Evolutionary conservation across 164 flowering plant genomes (phyloP).

Genomic region (Vitis vinifera): DNA sequence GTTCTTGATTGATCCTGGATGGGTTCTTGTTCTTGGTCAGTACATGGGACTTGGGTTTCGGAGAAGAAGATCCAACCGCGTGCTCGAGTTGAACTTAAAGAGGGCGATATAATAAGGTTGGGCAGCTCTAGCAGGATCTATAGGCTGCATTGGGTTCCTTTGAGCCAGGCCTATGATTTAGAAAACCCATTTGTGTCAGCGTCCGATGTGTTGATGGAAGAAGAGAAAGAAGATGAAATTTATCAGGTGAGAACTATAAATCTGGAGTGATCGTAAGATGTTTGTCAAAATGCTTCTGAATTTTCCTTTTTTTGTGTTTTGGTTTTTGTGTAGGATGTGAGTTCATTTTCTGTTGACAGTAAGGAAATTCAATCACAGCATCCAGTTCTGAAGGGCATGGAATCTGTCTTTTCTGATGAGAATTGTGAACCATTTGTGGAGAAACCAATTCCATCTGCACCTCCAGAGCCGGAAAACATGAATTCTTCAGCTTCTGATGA

Average conservation of each 20-base stretch:
- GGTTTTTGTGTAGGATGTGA: slow-evolving; percentile 5
- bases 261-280: too few species aligned
- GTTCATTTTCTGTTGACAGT: slow-evolving; percentile 7
- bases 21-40: slow-evolving; percentile 33
- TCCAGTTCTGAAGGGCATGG: slow-evolving; percentile 14
- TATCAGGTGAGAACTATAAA: slow-evolving; percentile 1
- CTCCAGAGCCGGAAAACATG: slow-evolving; percentile 35
- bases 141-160: slow-evolving; percentile 75
- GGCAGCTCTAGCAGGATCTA: slow-evolving; percentile 85
- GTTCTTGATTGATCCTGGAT: slow-evolving; percentile 3
- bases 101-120: slow-evolving; percentile 69
- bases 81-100: slow-evolving; percentile 49
- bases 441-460: slow-evolving; percentile 32
- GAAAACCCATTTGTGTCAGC: slow-evolving; percentile 44
- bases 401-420: slow-evolving; percentile 18
- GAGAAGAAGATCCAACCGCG: slow-evolving; percentile 65
- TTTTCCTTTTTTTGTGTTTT: background rate
- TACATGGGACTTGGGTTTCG: slow-evolving; percentile 90
- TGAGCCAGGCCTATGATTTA: slow-evolving; percentile 53
- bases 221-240: slow-evolving; percentile 10
- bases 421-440: slow-evolving; percentile 12
- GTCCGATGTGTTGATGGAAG: slow-evolving; percentile 14
- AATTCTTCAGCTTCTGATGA: slow-evolving; percentile 21
- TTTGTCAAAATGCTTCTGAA: background rate
- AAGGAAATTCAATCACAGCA: slow-evolving; percentile 18